Base-by-base conservation (phyloP, 2,329 filamentous ascomycete species). In the Mycosphaerelloides madeirae region DNA sequence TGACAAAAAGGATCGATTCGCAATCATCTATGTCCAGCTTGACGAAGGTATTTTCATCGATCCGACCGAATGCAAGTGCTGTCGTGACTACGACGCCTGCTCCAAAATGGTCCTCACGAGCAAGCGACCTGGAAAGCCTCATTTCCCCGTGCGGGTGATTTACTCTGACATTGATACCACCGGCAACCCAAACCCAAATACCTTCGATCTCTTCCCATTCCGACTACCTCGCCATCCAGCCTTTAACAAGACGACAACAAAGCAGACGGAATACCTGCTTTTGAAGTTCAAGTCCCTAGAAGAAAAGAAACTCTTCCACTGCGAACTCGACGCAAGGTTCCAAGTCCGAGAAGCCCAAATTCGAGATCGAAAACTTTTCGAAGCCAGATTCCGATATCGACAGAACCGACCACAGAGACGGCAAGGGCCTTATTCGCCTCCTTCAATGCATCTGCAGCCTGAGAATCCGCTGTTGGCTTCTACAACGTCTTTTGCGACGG, bases 151-250 rank as follows among this genome's bases (percentile, higher is more conserved):
- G n/a, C 47, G 38, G 13, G 33, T 41, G 5, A 22, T 43, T 3
- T 39, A 38, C 22, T 55, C 52, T 12, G 50, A 51, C 13, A 33
- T 32, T 14, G 44, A 55, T 29, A 15, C 31, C 8, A 35, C 37
- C 4, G 50, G 50, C 9, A 43, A 37, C 14, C 48, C 50, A 4
- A 41, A 53, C 16, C 45, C 51, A 18, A 54, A 47, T 35, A 54
- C 51, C 2, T 55, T 55, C 43, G 48, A 55, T 34, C 43, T 55
- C 31, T 49, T 55, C 14, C 52, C 52, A 8, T 39, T 55, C 8
- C 47, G 48, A 8, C 19, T 44, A 8, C 48, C 50, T 9, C 48
- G 43, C 7, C 31, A 41, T 28, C 43, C 44, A 12, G 29, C 22
- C 29, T 47, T 40, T 25, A 28, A 19, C 8, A 25, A 33, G 19